phyloP scores from a whole-genome alignment of 768 basidiomycete genomes.

The Holtermannia corniformis region DNA sequence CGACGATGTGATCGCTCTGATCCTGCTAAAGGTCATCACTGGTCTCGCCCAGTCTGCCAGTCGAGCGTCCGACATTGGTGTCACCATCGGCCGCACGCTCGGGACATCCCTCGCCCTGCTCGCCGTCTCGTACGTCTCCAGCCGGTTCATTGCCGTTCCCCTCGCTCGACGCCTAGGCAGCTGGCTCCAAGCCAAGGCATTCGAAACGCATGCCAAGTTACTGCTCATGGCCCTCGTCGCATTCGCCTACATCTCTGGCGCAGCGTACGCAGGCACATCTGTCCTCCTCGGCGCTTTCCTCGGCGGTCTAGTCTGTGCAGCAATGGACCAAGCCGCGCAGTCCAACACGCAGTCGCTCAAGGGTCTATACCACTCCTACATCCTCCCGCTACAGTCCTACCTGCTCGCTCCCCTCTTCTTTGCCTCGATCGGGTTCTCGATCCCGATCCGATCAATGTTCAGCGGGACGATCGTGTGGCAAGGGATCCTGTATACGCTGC shows the following conservation, averaged over 20 bases:
- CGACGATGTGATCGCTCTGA: constrained; percentile 57
- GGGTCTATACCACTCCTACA: constrained; percentile 39
- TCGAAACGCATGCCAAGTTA: constrained; percentile 13
- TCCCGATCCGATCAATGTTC: constrained; percentile 49
- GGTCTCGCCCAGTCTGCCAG: constrained; percentile 14
- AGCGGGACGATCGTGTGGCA: constrained; percentile 47
- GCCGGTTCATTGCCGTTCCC: not conserved
- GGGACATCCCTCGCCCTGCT: constrained; percentile 52
- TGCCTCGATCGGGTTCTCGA: constrained; percentile 52
- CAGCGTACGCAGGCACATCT: constrained; percentile 51
- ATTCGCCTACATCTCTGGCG: constrained; percentile 47
- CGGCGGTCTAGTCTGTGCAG: constrained; percentile 49
- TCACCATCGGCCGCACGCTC: constrained; percentile 49
- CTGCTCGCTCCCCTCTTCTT: constrained; percentile 60
- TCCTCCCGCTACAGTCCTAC: constrained; percentile 43
- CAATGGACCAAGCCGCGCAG: constrained; percentile 22
- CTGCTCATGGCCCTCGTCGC: constrained; percentile 44
- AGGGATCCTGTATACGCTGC: constrained; percentile 51
- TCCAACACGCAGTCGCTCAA: not conserved
- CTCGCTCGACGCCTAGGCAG: not conserved
- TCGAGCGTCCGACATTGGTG: constrained; percentile 10
- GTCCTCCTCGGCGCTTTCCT: constrained; percentile 58
- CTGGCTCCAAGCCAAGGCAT: not conserved
- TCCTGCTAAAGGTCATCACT: constrained; percentile 52
- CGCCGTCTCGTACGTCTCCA: constrained; percentile 16